Base-by-base conservation (phyloP, 169 alveolate species). In the Plasmodium inui region DNA sequence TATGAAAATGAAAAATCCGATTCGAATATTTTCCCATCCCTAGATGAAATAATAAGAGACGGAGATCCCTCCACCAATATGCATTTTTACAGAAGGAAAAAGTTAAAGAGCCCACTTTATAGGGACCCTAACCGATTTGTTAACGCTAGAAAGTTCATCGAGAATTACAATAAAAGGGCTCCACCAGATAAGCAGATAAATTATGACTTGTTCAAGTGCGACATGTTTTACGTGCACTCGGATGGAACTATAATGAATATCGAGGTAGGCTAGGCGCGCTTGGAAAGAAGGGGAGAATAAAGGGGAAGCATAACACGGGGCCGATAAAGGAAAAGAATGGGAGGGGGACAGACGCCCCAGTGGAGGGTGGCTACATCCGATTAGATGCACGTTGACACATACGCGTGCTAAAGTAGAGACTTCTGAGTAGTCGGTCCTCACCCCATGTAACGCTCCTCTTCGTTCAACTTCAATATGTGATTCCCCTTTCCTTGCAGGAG, bases 161-260 rank as follows among this genome's bases (percentile, higher is more conserved):
- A 96, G 80, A 95, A 96, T 79, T 93, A 96, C 94, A 96, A 96
- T 71, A 86, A 83, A 50, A 88, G 70, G 26, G 72, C 91, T 37
- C 88, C 94, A 82, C 97, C 97, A 26, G 96, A 95, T 22, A 82
- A 94, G 67, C 96, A 89, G 55, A 61, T 96, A 71, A 90, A 72
- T 34, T 96, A 95, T 82, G 97, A 96, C 84, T 37, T 39, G 26
- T 94, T 91, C 41, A 92, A 55, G 83, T 85, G 92, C 76, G 97
- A 96, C 92, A 76, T 94, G 19, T 92, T 95, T 26, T 95, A 96
- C 50, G 96, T 96, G 78, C 97, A 96, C 85, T 96, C 97, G 17
- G 96, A 96, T 83, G 97, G 97, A 28, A 96, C 97, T 17, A 96
- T 96, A 39, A 96, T 96, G 83, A 92, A 96, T 67, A 94, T 96